Evolutionary conservation across 768 basidiomycete species (phyloP).

Genomic region (Daedaleopsis nitida): DNA sequence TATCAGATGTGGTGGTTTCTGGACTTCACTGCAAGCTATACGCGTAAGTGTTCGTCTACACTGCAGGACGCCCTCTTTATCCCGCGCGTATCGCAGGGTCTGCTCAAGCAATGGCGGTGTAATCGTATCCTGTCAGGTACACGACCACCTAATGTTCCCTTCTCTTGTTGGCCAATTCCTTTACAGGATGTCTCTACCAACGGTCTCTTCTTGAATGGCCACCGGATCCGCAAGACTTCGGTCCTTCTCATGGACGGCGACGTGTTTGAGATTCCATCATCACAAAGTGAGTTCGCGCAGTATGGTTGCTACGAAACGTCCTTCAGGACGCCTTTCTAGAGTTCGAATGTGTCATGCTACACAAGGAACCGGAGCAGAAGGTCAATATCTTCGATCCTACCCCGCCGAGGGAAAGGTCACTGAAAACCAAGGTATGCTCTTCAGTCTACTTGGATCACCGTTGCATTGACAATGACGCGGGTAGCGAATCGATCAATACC

Average conservation of each 20-base stretch:
- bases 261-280: conserved; percentile 64
- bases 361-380: conserved; percentile 55
- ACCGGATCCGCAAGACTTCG: conserved; percentile 64
- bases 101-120: conserved; percentile 69
- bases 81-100: conserved; percentile 46
- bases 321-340: conserved; percentile 37
- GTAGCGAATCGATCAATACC: conserved; percentile 66
- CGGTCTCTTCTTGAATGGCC: conserved; percentile 69
- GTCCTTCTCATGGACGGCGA: conserved; percentile 82
- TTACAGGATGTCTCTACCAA: conserved; percentile 76
- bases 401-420: conserved; percentile 51
- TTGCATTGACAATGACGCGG: background rate
- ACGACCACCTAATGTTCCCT: conserved; percentile 4
- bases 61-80: background rate
- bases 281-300: conserved; percentile 48
- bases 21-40: conserved; percentile 76
- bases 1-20: conserved; percentile 65
- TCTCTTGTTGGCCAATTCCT: background rate
- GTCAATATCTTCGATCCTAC: conserved; percentile 61
- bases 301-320: background rate
- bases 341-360: conserved; percentile 66
- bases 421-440: conserved; percentile 47
- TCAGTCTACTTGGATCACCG: background rate
- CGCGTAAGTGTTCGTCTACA: conserved; percentile 51
- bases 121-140: conserved; percentile 79